A percentile compares a stretch with the other conserved stretches of the same genome.
Conservation (phyloP, 164 flowering plant species). For the Liriodendron chinense region DNA sequence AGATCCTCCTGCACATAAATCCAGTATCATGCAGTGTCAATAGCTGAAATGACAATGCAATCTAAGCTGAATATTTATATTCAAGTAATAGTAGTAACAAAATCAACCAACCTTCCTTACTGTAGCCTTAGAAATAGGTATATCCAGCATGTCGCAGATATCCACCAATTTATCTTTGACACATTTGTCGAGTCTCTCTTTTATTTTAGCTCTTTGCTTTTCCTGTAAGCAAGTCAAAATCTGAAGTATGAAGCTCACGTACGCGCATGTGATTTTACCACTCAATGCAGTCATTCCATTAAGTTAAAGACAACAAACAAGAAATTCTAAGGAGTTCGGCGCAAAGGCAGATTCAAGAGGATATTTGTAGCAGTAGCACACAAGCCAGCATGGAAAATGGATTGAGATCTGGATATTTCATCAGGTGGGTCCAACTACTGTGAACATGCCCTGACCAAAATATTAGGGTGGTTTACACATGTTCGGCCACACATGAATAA, state of each 20-base stretch:
- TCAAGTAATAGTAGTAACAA: not conserved
- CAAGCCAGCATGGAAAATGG: too few relatives aligned
- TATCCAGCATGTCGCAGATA: slow-evolving; percentile 80
- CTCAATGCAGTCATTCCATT: too few relatives aligned
- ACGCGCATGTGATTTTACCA: too few relatives aligned
- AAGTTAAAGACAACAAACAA: too few relatives aligned
- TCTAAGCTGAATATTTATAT: not conserved
- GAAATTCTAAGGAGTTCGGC: too few relatives aligned
- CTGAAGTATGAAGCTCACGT: not conserved
- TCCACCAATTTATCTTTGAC: slow-evolving; percentile 73
- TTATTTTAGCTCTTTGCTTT: slow-evolving; percentile 63
- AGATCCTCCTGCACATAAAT: slow-evolving; percentile 72
- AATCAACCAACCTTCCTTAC: slow-evolving; percentile 66
- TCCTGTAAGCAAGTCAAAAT: slow-evolving; percentile 46
- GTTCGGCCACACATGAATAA: too few relatives aligned
- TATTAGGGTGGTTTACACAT: too few relatives aligned
- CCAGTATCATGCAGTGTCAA: slow-evolving; percentile 7
- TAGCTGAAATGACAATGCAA: not conserved
- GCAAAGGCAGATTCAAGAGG: too few relatives aligned
- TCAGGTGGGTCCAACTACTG: too few relatives aligned
- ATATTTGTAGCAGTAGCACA: too few relatives aligned
- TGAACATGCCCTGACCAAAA: too few relatives aligned
- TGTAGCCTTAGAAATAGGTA: slow-evolving; percentile 58
- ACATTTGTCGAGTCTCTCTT: slow-evolving; percentile 78
- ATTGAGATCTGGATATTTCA: too few relatives aligned